Percentiles rank a stretch among this genome's conserved stretches.
Conservation (phyloP, 768 basidiomycete genomes). For the Pleurotus tuber-regium region DNA sequence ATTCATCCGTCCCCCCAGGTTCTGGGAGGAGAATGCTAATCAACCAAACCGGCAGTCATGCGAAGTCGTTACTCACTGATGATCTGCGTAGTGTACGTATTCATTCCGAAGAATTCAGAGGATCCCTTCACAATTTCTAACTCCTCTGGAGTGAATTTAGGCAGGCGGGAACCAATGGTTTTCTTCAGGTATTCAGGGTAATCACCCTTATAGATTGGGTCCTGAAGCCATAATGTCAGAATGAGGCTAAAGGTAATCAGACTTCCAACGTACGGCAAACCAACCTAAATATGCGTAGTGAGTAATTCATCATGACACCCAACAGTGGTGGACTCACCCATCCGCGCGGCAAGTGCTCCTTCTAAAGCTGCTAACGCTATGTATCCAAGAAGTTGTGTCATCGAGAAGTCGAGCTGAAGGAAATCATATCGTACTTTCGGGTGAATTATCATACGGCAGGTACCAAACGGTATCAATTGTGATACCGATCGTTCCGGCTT, state of each 20-base stretch:
- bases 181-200: conserved; percentile 55
- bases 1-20: conserved; percentile 54
- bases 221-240: too few species aligned
- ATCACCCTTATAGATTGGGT: conserved; percentile 68
- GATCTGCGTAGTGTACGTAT: conserved; percentile 63
- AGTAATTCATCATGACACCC: conserved; percentile 30
- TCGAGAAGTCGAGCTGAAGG: not conserved
- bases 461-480: conserved; percentile 69
- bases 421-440: conserved; percentile 49
- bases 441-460: conserved; percentile 61
- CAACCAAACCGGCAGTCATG: too few species aligned
- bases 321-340: conserved; percentile 41
- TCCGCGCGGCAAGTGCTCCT: conserved; percentile 58
- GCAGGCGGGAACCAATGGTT: conserved; percentile 50
- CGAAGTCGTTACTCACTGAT: conserved; percentile 39
- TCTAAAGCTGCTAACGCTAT: conserved; percentile 62
- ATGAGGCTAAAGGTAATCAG: too few species aligned
- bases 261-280: conserved; percentile 35
- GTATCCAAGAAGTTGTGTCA: too few species aligned
- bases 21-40: conserved; percentile 27
- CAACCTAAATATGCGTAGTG: conserved; percentile 33
- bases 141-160: conserved; percentile 54
- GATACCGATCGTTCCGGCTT: conserved; percentile 67
- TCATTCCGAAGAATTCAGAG: conserved; percentile 67
- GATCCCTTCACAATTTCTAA: conserved; percentile 55